Base-by-base conservation (phyloP, 768 basidiomycete species). In the Daedaleopsis nitida region DNA sequence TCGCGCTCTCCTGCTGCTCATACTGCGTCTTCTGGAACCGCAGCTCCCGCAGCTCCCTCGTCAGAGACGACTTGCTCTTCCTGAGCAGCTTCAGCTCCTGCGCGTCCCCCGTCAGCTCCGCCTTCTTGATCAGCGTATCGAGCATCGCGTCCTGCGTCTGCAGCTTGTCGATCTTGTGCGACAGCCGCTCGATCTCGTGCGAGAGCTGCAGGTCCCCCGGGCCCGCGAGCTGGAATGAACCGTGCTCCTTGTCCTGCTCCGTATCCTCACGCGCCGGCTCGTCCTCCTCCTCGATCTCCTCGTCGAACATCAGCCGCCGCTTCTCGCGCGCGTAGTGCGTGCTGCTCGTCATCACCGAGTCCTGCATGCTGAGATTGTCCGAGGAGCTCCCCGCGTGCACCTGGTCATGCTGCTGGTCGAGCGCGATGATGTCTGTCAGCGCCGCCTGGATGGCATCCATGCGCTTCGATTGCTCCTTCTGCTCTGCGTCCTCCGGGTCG, bases 361-460 rank as follows among this genome's bases (percentile, higher is more conserved):
- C 62, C 24, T 49, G 65, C 19, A 64, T 45, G 23, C 49, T 52
- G 39, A 63, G 49, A 34, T 60, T 58, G 21, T 69, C 64, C 7
- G 60, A 58, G 3, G 58, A 52, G 43, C 56, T 56, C 1, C 52
- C 44, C 1, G 60, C 57, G 27, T 55, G 64, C 3, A 55, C 62
- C 35, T 73, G 70, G n/a, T 63, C 60, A 56, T 73, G 74, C 56
- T 84, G 81, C 42, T 87, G 81, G 64, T 96, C 92, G 43, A 89
- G 80, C 3, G 94, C 93, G 69, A 99, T 95, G 72, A 99, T 98
- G 70, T 96, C 93, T 11, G 92, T 95, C 63, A 99, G 78, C 5
- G 97, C 97, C 9, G 95, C 95, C 68, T 95, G 94, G 19, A 98
- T 97, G 3, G 96, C 96, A 68, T 95, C 94, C 86, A 98, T 97